Conservation (phyloP, 2,329 filamentous ascomycete species). For the Fusarium sp. region DNA sequence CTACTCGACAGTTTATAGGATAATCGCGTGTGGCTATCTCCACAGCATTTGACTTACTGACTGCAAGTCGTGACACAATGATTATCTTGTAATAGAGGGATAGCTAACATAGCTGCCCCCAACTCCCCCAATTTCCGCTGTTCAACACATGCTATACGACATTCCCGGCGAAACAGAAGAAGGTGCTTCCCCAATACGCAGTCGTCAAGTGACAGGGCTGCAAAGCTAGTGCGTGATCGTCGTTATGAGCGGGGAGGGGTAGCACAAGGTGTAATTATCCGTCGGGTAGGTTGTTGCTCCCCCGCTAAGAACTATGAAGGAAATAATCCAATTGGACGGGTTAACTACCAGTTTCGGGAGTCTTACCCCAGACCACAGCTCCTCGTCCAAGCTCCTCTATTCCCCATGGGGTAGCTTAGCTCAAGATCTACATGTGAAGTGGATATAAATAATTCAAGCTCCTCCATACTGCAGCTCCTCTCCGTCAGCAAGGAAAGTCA, state of each 20-base stretch:
- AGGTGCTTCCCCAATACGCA: not conserved
- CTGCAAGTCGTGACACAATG: not conserved
- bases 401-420: not conserved
- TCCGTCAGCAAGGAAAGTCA: not conserved
- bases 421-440: not conserved
- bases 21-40: no score
- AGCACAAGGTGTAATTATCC: not conserved
- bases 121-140: not conserved
- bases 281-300: not conserved
- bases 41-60: no score
- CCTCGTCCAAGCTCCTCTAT: not conserved
- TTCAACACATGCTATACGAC: not conserved
- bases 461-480: not conserved
- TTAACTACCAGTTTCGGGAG: not conserved
- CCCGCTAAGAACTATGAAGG: fast-evolving
- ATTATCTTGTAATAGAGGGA: fast-evolving
- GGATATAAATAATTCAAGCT: not conserved
- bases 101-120: not conserved
- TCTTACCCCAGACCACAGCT: not conserved
- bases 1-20: not conserved
- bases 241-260: not conserved
- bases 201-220: not conserved
- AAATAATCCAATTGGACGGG: not conserved
- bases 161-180: fast-evolving
- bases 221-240: not conserved